These are phyloP conservation scores for Luffa aegyptiaca DNA, from an alignment of 306 rosid species.

Conservation along the genomic window DNA sequence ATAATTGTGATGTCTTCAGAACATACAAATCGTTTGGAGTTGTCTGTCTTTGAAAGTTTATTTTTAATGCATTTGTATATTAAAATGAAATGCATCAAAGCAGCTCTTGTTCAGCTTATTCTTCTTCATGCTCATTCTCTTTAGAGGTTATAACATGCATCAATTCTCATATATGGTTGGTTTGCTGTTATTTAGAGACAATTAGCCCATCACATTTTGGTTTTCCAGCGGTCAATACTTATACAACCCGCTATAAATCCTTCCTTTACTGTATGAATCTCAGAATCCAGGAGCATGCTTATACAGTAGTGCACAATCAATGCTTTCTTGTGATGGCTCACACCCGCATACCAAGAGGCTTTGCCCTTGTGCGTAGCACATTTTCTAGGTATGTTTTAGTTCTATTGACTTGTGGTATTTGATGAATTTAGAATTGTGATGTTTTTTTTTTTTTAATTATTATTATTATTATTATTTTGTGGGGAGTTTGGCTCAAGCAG, in stretches of 20 bases:
- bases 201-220: background rate
- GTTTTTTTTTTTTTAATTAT: too few relatives aligned
- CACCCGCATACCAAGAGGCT: conserved; percentile 75
- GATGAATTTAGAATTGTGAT: background rate
- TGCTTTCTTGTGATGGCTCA: conserved; percentile 84
- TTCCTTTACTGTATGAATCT: conserved; percentile 3
- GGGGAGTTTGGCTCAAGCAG: too few relatives aligned
- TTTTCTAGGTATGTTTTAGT: conserved; percentile 28
- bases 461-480: too few relatives aligned
- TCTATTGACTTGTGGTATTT: background rate
- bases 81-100: background rate
- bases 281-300: conserved; percentile 95
- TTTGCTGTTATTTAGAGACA: background rate
- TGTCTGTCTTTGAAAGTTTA: too few relatives aligned
- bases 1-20: too few relatives aligned
- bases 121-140: background rate
- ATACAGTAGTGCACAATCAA: conserved; percentile 42
- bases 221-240: background rate
- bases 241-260: background rate
- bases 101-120: background rate
- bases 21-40: too few relatives aligned
- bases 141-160: background rate
- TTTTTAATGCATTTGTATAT: too few relatives aligned
- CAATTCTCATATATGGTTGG: background rate
- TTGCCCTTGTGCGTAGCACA: conserved; percentile 82